Evolutionary conservation across 495 filamentous ascomycete species (phyloP), one percentile per base, ranked within the genome.

Genomic region (Sabuloglossum arenarium): DNA sequence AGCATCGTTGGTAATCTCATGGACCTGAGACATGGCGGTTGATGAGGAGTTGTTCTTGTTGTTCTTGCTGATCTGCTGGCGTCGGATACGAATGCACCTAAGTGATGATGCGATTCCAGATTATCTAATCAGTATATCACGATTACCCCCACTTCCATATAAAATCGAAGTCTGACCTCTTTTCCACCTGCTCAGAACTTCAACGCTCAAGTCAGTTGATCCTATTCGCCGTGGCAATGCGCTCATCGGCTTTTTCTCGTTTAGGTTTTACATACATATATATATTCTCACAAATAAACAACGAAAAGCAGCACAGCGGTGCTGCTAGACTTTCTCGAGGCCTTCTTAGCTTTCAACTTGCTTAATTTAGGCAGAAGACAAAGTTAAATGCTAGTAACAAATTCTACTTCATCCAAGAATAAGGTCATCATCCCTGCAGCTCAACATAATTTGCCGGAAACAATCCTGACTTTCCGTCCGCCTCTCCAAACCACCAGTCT

Each of bases 401-500:
- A 43, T 43, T 10, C 16, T 21, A 10, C n/a, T 21, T 43, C 39
- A 30, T 29, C 47, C 11, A 51, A 51, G 25, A 14, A 27, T 16
- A 51, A 51, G 6, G 21, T 0, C 34, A n/a, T 58, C 45, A 59
- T 24, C 59, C 24, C 51, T 59, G 54, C 0, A 59, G 29, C 53
- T 59, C 28, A 23, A 59, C 57, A 24, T 59, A 59, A 28, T 59
- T 59, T 29, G 57, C 57, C 6, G 57, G 57, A 34, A 99, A 99
- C n/a, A 97, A 73, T 25, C 91, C 91, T 6, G 75, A 77, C 57
- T 79, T 77, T 9, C 87, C 86, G 24, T 77, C 71, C 63, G 86
- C 93, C 59, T 85, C 78, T 37, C 91, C 91, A 59, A 85, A 79
- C 91, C 91, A 99, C 91, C 91, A 99, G 65, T 97, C 91, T 59